Evolutionary conservation across 1,284 basidiomycete species (phyloP).

Genomic region (Apiotrichum veenhuisii): DNA sequence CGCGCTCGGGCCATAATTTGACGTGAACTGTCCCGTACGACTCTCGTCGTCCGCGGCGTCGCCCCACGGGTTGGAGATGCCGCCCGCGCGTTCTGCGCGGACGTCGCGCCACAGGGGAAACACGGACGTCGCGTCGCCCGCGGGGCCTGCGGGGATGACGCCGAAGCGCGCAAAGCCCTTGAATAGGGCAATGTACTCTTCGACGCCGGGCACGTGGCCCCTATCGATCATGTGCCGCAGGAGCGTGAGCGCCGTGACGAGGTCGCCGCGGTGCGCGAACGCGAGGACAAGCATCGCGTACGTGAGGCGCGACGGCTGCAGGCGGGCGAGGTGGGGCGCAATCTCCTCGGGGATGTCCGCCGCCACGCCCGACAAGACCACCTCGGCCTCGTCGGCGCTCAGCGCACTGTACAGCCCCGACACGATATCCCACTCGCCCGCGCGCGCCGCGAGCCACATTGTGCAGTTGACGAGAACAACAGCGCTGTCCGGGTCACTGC

Average conservation of each 20-base stretch:
- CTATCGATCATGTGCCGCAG: constrained; percentile 67
- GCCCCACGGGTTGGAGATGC: constrained; percentile 9
- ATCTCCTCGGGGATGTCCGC: constrained; percentile 14
- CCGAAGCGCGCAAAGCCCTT: constrained; percentile 63
- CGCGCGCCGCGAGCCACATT: constrained; percentile 46
- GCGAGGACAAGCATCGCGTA: constrained; percentile 67
- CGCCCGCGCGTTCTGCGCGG: neutral
- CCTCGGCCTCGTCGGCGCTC: neutral
- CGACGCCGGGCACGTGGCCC: constrained; percentile 24
- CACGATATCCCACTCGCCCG: constrained; percentile 58
- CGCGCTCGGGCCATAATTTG: constrained; percentile 3
- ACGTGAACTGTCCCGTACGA: constrained; percentile 7
- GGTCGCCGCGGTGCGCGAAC: constrained; percentile 65
- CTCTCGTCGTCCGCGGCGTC: neutral
- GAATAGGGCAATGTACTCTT: constrained; percentile 65
- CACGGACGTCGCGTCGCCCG: constrained; percentile 8
- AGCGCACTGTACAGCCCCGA: constrained; percentile 56
- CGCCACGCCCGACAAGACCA: neutral
- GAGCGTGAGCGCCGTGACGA: constrained; percentile 58
- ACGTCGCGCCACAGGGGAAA: neutral
- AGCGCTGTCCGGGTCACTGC: neutral
- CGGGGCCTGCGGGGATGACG: constrained; percentile 12
- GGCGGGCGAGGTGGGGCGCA: constrained; percentile 14
- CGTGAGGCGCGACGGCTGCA: constrained; percentile 62
- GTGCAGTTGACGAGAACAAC: constrained; percentile 52